Evolutionary conservation across 1,284 basidiomycete species (phyloP), one percentile per base, ranked within the genome.

Genomic region (Tilletia walkeri): DNA sequence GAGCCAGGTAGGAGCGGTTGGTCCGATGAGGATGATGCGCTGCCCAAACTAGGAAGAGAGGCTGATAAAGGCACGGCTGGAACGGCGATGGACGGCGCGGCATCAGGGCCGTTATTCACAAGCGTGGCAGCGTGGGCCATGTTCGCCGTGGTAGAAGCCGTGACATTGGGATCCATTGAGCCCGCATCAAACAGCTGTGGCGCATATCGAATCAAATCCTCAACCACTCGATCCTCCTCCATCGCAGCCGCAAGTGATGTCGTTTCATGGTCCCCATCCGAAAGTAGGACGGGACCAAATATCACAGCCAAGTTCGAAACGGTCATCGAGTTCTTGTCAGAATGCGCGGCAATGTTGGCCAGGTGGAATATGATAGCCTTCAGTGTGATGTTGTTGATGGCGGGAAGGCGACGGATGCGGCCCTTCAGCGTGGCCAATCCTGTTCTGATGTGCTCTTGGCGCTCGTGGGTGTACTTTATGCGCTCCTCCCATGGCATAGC

Each of bases 271-370:
- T 77, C 76, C 2, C 76, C 75, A 48, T 84, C 79, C 38, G 78
- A 77, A 39, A 80, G 73, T 1, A 84, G 70, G 12, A 78, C 80
- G 16, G 80, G 81, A 16, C 80, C 80, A 48, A 83, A 82, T 67
- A 84, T 80, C 18, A 84, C 74, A 38, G 79, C 76, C 4, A 84
- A 76, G 75, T 84, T 84, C 74, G 91, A 92, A 0, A 91, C 86
- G 74, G 94, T 93, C 95, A 99, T 99, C 85, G 96, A 97, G 84
- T 96, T 98, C 82, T 88, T 88, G 24, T 89, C 88, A 4, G 88
- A 86, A 66, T 88, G 86, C 6, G 88, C 86, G 1, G 90, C 89
- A 4, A 99, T 89, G 34, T 90, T 88, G 7, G 90, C 87, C 12
- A 99, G 88, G 84, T 98, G 95, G 76, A 95, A 92, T 18, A 96